phyloP scores from a whole-genome alignment of 1,139 yeast species.

The Yamadazyma spencermartinsiae region DNA sequence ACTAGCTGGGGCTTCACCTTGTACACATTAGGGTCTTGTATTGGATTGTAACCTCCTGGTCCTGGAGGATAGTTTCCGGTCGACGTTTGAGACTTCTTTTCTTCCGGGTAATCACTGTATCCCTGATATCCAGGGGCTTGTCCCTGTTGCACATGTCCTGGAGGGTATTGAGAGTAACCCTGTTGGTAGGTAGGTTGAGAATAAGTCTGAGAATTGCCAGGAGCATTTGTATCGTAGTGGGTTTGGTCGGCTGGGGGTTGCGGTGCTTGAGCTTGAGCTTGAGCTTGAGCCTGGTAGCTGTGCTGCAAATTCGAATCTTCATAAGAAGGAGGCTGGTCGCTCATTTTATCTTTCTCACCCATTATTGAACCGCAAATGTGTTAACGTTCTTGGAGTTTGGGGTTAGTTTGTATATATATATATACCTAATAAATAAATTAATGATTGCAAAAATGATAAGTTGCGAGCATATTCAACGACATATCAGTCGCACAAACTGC shows the following conservation, averaged over 20 bases:
- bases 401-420: neutral
- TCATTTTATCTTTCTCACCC: constrained; percentile 1
- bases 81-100: neutral
- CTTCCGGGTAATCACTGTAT: constrained; percentile 1
- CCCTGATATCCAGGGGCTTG: constrained; percentile 5
- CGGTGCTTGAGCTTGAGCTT: constrained; percentile 1
- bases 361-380: neutral
- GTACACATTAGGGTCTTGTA: constrained; percentile 30
- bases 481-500: neutral
- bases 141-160: constrained; percentile 3
- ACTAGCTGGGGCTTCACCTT: constrained; percentile 37
- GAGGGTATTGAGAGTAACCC: constrained; percentile 5
- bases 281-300: neutral
- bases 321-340: constrained; percentile 11
- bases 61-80: constrained; percentile 1
- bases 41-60: constrained; percentile 19
- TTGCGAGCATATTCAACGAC: neutral
- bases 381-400: too few species aligned
- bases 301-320: constrained; percentile 4
- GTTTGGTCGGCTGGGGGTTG: neutral
- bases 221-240: neutral
- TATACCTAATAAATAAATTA: neutral
- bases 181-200: constrained; percentile 3
- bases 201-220: constrained; percentile 4
- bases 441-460: neutral